phyloP scores from a whole-genome alignment of 345 rosid genomes.

The Cardamine chenopodiifolia region DNA sequence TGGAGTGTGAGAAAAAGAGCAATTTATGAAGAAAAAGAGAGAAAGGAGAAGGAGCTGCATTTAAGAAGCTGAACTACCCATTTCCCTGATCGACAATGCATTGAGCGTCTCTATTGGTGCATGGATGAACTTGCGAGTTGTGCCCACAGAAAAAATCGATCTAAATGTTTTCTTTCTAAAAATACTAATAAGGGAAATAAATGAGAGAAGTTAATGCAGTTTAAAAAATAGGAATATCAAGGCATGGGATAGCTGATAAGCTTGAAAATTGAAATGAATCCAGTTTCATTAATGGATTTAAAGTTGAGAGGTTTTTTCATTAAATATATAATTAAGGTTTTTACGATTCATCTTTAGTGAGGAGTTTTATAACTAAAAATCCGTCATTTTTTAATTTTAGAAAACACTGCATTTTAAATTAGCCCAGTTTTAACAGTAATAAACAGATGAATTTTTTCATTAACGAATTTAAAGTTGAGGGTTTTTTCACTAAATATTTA shows the following conservation, averaged over 20 bases:
- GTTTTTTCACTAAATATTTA: too few relatives aligned
- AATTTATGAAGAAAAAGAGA: slow-evolving; percentile 16
- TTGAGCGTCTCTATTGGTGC: slow-evolving; percentile 34
- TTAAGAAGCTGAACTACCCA: slow-evolving; percentile 37
- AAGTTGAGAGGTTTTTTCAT: too few relatives aligned
- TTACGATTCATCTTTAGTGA: too few relatives aligned
- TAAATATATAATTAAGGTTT: too few relatives aligned
- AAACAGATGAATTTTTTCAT: too few relatives aligned
- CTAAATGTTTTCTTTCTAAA: background rate
- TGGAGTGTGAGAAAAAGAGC: slow-evolving; percentile 13
- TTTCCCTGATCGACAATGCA: slow-evolving; percentile 27
- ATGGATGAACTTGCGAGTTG: slow-evolving; percentile 25
- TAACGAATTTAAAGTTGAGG: too few relatives aligned
- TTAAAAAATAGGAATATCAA: slow-evolving; percentile 7
- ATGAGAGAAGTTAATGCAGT: slow-evolving; percentile 26
- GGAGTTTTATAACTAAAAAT: too few relatives aligned
- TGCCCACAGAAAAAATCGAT: slow-evolving; percentile 24
- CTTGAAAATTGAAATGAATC: slow-evolving; percentile 11
- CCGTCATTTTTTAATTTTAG: too few relatives aligned
- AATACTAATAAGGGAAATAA: background rate
- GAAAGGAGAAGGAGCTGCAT: slow-evolving; percentile 25
- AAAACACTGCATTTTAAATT: too few relatives aligned
- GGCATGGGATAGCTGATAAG: slow-evolving; percentile 15
- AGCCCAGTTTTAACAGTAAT: too few relatives aligned
- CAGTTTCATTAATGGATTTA: too few relatives aligned